phyloP scores from a whole-genome alignment of 78 protist species.

The Tieghemostelium lacteum region DNA sequence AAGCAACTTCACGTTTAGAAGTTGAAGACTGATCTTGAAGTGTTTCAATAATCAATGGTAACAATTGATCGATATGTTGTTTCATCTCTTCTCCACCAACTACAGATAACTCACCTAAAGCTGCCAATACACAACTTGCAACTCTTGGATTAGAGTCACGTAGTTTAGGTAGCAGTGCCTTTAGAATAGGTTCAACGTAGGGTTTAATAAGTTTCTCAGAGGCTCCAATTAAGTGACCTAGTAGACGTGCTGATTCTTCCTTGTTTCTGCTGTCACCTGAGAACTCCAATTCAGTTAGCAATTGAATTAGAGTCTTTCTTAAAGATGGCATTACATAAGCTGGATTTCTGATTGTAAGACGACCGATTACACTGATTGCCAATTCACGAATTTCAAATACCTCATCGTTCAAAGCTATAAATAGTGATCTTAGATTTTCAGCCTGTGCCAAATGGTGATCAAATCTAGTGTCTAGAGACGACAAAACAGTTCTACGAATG shows the following conservation, averaged over 20 bases:
- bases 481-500: constrained; percentile 85
- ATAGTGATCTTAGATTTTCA: constrained; percentile 86
- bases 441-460: constrained; percentile 90
- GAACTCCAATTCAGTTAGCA: constrained; percentile 92
- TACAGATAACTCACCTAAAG: constrained; percentile 92
- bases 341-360: constrained; percentile 95
- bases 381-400: constrained; percentile 88
- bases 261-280: constrained; percentile 75
- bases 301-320: constrained; percentile 93
- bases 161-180: constrained; percentile 86
- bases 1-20: constrained; percentile 83
- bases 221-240: constrained; percentile 85
- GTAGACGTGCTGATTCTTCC: constrained; percentile 86
- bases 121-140: constrained; percentile 71
- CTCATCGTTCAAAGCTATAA: constrained; percentile 88
- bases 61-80: constrained; percentile 73
- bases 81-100: constrained; percentile 90
- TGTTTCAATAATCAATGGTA: constrained; percentile 92
- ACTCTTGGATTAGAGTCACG: constrained; percentile 70
- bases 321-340: constrained; percentile 95
- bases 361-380: constrained; percentile 89
- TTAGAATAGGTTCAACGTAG: constrained; percentile 88
- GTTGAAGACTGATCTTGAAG: constrained; percentile 89
- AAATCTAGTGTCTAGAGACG: constrained; percentile 73
- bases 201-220: constrained; percentile 89